Evolutionary conservation across 2,329 filamentous ascomycete genomes (phyloP).

Genomic region (Colletotrichum australisinense): DNA sequence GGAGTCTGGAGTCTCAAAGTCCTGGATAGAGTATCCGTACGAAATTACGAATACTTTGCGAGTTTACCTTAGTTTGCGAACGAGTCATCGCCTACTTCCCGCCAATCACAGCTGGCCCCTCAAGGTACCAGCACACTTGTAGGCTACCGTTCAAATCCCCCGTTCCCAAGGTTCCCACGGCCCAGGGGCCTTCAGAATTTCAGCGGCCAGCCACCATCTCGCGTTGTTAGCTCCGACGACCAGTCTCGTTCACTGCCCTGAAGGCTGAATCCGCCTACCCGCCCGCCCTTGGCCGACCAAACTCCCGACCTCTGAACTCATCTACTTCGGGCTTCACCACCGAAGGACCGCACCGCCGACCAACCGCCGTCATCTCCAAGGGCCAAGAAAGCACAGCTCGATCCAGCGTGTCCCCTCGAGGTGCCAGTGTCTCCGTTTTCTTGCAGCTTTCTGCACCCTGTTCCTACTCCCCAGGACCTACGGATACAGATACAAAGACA

Average conservation of each 20-base stretch:
- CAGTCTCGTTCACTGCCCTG: conserved; percentile 6
- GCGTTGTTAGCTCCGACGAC: neutral
- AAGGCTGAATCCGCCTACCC: neutral
- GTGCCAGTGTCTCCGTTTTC: conserved; percentile 26
- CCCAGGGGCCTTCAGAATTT: conserved; percentile 5
- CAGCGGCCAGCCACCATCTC: neutral
- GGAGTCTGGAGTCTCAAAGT: neutral
- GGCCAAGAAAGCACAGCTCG: neutral
- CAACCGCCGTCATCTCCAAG: conserved; percentile 26
- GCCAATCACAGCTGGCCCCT: conserved; percentile 17
- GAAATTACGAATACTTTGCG: no score
- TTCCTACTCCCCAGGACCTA: neutral
- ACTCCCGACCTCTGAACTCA: conserved; percentile 2
- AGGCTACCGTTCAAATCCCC: neutral
- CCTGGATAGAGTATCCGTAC: neutral
- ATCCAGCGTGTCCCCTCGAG: neutral
- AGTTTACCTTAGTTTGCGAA: neutral
- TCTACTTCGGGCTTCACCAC: conserved; percentile 30
- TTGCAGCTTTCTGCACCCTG: conserved; percentile 15
- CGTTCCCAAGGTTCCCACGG: neutral
- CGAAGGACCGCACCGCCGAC: conserved; percentile 24
- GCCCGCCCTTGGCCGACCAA: conserved; percentile 23
- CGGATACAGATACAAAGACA: neutral
- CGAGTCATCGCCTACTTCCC: conserved; percentile 26
- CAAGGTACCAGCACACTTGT: neutral